Conservation (phyloP, 179 eudicot species). For the Vitellaria paradoxa region DNA sequence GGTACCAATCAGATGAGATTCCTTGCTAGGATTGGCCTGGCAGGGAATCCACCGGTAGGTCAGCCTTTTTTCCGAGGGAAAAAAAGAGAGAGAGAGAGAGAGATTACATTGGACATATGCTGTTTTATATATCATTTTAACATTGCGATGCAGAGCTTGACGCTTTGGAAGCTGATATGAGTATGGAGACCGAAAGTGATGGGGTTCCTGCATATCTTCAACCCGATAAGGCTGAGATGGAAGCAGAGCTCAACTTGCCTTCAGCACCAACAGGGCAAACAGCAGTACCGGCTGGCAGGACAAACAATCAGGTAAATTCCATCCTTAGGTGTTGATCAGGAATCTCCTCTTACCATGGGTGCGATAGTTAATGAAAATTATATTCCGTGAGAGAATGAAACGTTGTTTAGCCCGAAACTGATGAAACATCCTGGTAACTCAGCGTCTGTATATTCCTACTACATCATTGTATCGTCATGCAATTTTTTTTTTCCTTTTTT, state of each 20-base stretch:
- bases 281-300: slow-evolving; percentile 57
- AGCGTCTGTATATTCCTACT: neutral
- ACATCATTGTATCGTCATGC: no score
- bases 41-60: no score
- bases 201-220: slow-evolving; percentile 98
- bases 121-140: neutral
- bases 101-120: neutral
- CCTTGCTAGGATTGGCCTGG: no score
- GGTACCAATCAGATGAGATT: no score
- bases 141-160: slow-evolving; percentile 65
- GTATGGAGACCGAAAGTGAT: slow-evolving; percentile 76
- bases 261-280: slow-evolving; percentile 76
- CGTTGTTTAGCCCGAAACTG: neutral
- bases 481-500: neutral
- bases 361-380: neutral
- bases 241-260: slow-evolving; percentile 85
- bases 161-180: slow-evolving; percentile 89
- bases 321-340: neutral
- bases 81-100: no score
- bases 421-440: neutral
- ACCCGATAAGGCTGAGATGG: slow-evolving; percentile 71
- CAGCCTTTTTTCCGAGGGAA: no score
- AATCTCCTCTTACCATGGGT: neutral
- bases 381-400: neutral
- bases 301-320: slow-evolving; percentile 54